Conservation (phyloP, 495 filamentous ascomycete species). For the Pyronema omphalodes region DNA sequence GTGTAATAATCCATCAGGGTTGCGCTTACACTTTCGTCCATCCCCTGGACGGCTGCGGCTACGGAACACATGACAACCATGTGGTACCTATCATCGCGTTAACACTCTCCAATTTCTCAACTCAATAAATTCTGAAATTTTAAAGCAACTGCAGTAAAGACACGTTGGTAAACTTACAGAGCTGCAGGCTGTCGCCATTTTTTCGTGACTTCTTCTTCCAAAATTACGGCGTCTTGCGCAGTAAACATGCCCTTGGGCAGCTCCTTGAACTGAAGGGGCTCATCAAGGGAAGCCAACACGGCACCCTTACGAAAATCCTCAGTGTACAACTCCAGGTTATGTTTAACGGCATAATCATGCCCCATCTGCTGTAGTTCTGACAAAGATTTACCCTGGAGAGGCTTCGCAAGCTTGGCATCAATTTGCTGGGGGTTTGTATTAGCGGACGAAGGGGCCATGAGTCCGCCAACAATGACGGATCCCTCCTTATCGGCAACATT, state of each 20-base stretch:
- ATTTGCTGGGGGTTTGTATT: neutral
- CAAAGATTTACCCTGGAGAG: slow-evolving; percentile 43
- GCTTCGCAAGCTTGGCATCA: slow-evolving; percentile 39
- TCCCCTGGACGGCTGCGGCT: slow-evolving; percentile 50
- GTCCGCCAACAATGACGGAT: too few species aligned
- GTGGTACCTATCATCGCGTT: slow-evolving; percentile 59
- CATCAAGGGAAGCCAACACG: slow-evolving; percentile 43
- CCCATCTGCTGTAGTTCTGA: slow-evolving; percentile 43
- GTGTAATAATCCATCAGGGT: neutral
- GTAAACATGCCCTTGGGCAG: slow-evolving; percentile 30
- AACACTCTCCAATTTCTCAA: slow-evolving; percentile 47
- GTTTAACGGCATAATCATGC: slow-evolving; percentile 43
- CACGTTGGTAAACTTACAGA: too few species aligned
- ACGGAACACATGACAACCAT: slow-evolving; percentile 45
- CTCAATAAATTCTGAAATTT: slow-evolving; percentile 39
- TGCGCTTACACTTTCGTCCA: slow-evolving; percentile 28
- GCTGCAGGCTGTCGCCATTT: slow-evolving; percentile 50
- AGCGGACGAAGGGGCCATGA: neutral
- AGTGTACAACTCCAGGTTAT: slow-evolving; percentile 39
- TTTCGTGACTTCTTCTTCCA: slow-evolving; percentile 44
- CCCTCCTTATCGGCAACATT: too few species aligned
- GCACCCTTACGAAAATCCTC: slow-evolving; percentile 60
- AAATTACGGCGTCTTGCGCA: slow-evolving; percentile 33
- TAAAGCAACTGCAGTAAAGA: too few species aligned
- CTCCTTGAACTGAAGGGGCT: slow-evolving; percentile 33